Evolutionary conservation across 2,329 filamentous ascomycete species (phyloP).

Genomic region (Amauroascus niger): DNA sequence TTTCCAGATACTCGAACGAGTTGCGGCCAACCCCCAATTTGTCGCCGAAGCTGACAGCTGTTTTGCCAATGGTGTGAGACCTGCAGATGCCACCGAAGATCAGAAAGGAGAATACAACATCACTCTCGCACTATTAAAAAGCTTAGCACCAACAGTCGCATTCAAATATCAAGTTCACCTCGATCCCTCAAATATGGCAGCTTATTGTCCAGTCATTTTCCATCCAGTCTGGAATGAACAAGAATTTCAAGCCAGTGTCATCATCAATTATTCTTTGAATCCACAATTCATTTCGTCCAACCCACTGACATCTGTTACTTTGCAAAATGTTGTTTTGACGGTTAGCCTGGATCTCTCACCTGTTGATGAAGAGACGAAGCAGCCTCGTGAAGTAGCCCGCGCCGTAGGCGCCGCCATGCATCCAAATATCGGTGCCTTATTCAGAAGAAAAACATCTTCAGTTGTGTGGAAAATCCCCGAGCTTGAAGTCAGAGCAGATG

Average conservation of each 20-base stretch:
- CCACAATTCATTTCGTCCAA: constrained; percentile 49
- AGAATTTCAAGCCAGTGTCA: constrained; percentile 72
- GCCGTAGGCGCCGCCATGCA: constrained; percentile 39
- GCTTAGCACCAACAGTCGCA: constrained; percentile 57
- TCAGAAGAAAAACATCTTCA: constrained; percentile 39
- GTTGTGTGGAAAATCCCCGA: constrained; percentile 40
- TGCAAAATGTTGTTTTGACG: constrained; percentile 71
- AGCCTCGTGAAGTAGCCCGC: constrained; percentile 32
- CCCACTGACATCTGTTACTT: constrained; percentile 40
- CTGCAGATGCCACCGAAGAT: constrained; percentile 35
- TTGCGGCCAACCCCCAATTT: constrained; percentile 88
- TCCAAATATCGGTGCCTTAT: constrained; percentile 36
- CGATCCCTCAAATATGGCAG: constrained; percentile 47
- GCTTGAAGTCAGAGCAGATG: constrained; percentile 44
- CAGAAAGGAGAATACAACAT: constrained; percentile 72
- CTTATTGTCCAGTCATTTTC: constrained; percentile 63
- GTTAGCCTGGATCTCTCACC: constrained; percentile 36
- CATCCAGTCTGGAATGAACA: constrained; percentile 74
- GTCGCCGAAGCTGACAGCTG: constrained; percentile 51
- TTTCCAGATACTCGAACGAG: constrained; percentile 76
- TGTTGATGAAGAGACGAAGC: constrained; percentile 39
- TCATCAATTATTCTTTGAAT: constrained; percentile 78
- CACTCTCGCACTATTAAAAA: constrained; percentile 59
- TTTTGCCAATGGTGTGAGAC: constrained; percentile 16
- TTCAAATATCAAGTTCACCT: constrained; percentile 89